Evolutionary conservation across 192 early-diverging fungal species (phyloP).

Genomic region (Neocallimastix lanati): DNA sequence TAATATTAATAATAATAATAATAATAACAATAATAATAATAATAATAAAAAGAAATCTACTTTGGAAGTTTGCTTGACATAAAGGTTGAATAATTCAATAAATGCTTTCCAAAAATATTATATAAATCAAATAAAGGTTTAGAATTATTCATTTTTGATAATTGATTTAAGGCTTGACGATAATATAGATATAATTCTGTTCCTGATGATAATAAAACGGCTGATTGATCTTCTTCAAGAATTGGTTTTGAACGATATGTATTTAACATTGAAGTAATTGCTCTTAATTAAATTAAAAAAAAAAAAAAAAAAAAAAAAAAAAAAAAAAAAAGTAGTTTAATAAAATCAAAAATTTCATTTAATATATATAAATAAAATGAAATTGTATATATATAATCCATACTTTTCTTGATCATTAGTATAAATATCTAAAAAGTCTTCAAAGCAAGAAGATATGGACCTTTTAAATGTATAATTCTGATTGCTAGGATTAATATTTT

Average conservation of each 20-base stretch:
- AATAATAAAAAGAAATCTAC: no score
- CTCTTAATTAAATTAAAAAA: no score
- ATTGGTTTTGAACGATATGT: conserved; percentile 17
- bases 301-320: no score
- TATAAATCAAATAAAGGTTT: conserved; percentile 74
- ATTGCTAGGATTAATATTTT: background rate
- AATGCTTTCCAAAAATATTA: conserved; percentile 58
- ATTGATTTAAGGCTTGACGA: conserved; percentile 70
- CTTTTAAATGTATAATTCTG: conserved; percentile 37
- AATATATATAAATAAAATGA: no score
- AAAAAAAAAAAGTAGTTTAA: no score
- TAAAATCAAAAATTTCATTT: no score
- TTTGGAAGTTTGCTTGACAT: conserved; percentile 53
- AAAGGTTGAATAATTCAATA: conserved; percentile 61
- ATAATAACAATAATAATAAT: no score
- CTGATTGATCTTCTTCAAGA: conserved; percentile 30
- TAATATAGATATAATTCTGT: conserved; percentile 86
- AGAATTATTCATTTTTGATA: conserved; percentile 63
- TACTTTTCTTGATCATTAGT: conserved; percentile 69
- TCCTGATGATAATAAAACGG: conserved; percentile 61
- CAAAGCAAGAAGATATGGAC: conserved; percentile 63
- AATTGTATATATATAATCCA: no score
- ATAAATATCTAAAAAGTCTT: conserved; percentile 75
- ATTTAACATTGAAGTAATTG: conserved; percentile 42
- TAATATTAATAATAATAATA: no score